phyloP scores from a whole-genome alignment of 176 grass and related monocot genomes.

The Eragrostis nindensis region DNA sequence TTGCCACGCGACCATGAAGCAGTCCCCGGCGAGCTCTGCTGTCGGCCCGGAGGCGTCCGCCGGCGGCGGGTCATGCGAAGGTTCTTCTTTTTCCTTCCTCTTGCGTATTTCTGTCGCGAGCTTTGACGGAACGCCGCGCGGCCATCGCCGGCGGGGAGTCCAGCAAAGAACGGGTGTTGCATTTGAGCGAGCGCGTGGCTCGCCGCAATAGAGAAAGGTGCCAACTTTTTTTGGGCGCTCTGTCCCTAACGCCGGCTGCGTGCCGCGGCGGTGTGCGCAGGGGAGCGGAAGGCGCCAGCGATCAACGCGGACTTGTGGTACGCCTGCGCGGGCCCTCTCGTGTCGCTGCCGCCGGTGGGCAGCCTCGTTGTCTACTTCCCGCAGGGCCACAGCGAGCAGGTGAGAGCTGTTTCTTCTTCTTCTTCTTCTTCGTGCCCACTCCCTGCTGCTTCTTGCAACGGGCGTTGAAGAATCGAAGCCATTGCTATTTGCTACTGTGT shows the following conservation, averaged over 20 bases:
- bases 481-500: not conserved
- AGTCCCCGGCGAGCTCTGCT: slow-evolving; percentile 40
- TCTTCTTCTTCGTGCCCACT: not conserved
- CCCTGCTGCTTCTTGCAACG: not conserved
- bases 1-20: slow-evolving; percentile 44
- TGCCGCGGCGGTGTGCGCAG: slow-evolving; percentile 38
- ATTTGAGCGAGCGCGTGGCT: not conserved
- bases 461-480: not conserved
- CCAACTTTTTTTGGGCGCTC: not conserved
- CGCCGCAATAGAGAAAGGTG: not conserved
- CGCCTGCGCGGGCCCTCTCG: slow-evolving; percentile 95
- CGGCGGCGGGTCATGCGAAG: slow-evolving; percentile 43
- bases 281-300: slow-evolving; percentile 72
- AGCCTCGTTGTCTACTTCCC: slow-evolving; percentile 99
- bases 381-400: slow-evolving; percentile 99
- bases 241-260: slow-evolving; percentile 39
- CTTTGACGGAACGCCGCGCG: slow-evolving; percentile 5
- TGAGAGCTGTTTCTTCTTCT: slow-evolving; percentile 20
- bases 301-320: slow-evolving; percentile 97
- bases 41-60: slow-evolving; percentile 10
- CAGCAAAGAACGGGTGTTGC: not conserved
- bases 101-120: not conserved
- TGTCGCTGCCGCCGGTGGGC: slow-evolving; percentile 89
- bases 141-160: not conserved
- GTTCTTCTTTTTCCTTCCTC: slow-evolving; percentile 17